Conservation (phyloP, 2,329 filamentous ascomycete species). For the Xylaria digitata region DNA sequence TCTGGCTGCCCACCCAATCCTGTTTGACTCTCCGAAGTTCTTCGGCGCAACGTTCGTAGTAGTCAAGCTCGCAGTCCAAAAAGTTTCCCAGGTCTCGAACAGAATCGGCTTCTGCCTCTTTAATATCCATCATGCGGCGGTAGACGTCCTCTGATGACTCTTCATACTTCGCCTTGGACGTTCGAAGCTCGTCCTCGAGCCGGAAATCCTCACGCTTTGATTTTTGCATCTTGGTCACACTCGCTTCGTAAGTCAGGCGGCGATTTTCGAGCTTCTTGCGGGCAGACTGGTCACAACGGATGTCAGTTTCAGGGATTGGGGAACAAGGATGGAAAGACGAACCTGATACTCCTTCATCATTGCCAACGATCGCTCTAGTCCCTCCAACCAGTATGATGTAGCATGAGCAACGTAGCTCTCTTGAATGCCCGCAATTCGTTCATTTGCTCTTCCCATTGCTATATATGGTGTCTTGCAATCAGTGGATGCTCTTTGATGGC, state of each 20-base stretch:
- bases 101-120: slow-evolving; percentile 87
- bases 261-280: slow-evolving; percentile 95
- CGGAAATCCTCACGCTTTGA: slow-evolving; percentile 93
- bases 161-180: slow-evolving; percentile 95
- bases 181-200: slow-evolving; percentile 89
- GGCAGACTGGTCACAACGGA: slow-evolving; percentile 61
- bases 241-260: slow-evolving; percentile 90
- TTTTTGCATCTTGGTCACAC: slow-evolving; percentile 90
- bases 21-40: slow-evolving; percentile 72
- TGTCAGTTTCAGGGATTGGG: slow-evolving; percentile 29
- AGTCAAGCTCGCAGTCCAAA: slow-evolving; percentile 88
- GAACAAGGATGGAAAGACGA: slow-evolving; percentile 47
- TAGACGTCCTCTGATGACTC: slow-evolving; percentile 93
- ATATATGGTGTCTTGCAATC: slow-evolving; percentile 10
- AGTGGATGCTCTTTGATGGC: slow-evolving; percentile 18
- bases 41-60: slow-evolving; percentile 90
- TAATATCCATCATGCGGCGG: slow-evolving; percentile 95
- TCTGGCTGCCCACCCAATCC: slow-evolving; percentile 55
- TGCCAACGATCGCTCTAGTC: slow-evolving; percentile 85
- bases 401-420: slow-evolving; percentile 83
- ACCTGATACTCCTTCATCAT: slow-evolving; percentile 99
- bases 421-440: slow-evolving; percentile 86
- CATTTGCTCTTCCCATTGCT: slow-evolving; percentile 87
- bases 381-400: slow-evolving; percentile 87
- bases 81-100: slow-evolving; percentile 83